Base-by-base conservation (phyloP, 2,329 filamentous ascomycete species). In the Fusarium kyushuense region DNA sequence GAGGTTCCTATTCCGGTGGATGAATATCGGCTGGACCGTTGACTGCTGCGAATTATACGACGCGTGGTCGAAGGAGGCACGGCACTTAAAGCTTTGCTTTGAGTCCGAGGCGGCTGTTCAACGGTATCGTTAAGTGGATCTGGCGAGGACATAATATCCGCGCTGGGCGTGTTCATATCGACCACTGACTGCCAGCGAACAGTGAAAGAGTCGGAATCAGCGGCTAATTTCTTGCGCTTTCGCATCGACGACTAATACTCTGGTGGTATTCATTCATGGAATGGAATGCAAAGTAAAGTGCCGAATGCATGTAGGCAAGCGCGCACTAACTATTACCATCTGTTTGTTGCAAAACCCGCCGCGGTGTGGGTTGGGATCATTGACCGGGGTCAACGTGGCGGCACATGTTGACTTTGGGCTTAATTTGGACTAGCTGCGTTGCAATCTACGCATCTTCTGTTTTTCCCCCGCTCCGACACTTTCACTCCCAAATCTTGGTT, bases 71-170 rank as follows among this genome's bases (percentile, higher is more conserved):
- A 77, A 16, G 80, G 81, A 53, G 76, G 77, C 49, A 74, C 68
- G 32, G 75, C 71, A 61, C 75, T 78, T 57, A 51, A 9, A 40
- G 33, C 19, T 33, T 38, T 51, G 47, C 11, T 40, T 29, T 51
- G 47, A 51, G 23, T 51, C 23, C 47, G 32, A 38, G 47, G 47
- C 47, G 47, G 47, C 30, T 70, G 72, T 54, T 74, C 69, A 56
- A 77, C 72, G 51, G 71, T 67, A 48, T 81, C 79, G 74, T 82
- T 84, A 59, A 86, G 78, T 43, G 84, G 84, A 74, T 86, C 84
- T 38, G 84, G 84, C 67, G 84, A 85, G 55, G 83, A 84, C 76
- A 83, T 81, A 72, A 79, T 76, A 73, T 82, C 82, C 67, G 77
- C 76, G 72, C 77, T 79, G 54, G 78, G 75, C 51, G 77, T 79